Evolutionary conservation across 805 yeast genomes (phyloP).

Genomic region (Tetrapisispora phaffii): DNA sequence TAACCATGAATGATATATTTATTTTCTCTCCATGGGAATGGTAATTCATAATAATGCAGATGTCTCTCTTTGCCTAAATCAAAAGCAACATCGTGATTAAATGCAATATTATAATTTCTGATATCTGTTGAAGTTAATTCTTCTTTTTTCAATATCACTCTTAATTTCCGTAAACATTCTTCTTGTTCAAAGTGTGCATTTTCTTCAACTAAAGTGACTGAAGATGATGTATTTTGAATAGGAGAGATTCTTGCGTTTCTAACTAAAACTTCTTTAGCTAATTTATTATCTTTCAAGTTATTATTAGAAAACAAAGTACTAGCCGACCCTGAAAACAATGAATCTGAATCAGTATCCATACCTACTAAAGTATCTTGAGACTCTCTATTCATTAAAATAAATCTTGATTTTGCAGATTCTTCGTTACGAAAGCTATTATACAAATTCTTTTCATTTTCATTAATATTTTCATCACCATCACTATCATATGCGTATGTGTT

Average conservation of each 20-base stretch:
- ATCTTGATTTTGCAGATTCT: background rate
- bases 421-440: background rate
- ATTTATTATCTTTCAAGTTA: background rate
- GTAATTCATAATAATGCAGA: slow-evolving; percentile 77
- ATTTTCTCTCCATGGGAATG: slow-evolving; percentile 90
- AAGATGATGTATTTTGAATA: background rate
- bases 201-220: slow-evolving; percentile 4
- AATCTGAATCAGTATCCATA: background rate
- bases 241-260: background rate
- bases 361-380: slow-evolving; percentile 3
- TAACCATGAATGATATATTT: slow-evolving; percentile 77
- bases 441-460: background rate
- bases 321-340: background rate
- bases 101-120: slow-evolving; percentile 27
- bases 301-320: background rate
- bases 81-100: slow-evolving; percentile 40
- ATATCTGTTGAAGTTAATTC: background rate
- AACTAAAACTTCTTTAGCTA: background rate
- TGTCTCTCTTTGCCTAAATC: slow-evolving; percentile 36
- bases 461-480: background rate
- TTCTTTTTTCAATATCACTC: background rate
- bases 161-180: background rate
- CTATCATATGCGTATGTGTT: background rate
- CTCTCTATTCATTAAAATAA: background rate
- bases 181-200: background rate